Conservation (phyloP, 306 rosid genomes). For the Astragalus glycyphyllos region DNA sequence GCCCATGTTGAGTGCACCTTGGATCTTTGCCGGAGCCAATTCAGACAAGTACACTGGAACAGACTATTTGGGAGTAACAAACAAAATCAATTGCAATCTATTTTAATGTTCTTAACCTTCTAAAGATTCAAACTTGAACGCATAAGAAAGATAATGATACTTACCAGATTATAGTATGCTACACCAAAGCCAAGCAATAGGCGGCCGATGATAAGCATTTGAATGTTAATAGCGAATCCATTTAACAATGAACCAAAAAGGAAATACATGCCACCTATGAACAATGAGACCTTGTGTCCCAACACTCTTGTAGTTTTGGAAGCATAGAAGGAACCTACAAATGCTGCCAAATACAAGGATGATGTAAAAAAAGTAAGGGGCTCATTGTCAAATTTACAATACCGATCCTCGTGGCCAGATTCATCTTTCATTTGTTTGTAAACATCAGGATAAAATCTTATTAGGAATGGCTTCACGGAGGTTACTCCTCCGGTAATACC, state of each 20-base stretch:
- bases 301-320: conserved; percentile 1
- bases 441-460: not conserved
- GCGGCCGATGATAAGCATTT: too few relatives aligned
- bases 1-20: conserved; percentile 3
- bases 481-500: conserved; percentile 17
- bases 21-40: not conserved
- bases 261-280: not conserved
- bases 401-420: not conserved
- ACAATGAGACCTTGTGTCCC: not conserved
- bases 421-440: conserved; percentile 7
- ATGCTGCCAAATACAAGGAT: not conserved
- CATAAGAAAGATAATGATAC: not conserved
- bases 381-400: not conserved
- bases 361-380: conserved; percentile 6
- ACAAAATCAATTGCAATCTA: not conserved
- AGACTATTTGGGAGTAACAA: not conserved
- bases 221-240: not conserved
- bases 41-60: conserved; percentile 18
- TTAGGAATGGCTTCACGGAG: not conserved
- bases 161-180: conserved; percentile 40
- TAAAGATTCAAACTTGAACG: not conserved
- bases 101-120: not conserved
- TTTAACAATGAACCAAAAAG: not conserved
- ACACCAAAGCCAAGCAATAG: too few relatives aligned
- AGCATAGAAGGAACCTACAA: conserved; percentile 6